These are phyloP conservation scores for Orbilia blumenaviensis DNA, from an alignment of 2,329 filamentous ascomycete genomes.

Conservation along the genomic window DNA sequence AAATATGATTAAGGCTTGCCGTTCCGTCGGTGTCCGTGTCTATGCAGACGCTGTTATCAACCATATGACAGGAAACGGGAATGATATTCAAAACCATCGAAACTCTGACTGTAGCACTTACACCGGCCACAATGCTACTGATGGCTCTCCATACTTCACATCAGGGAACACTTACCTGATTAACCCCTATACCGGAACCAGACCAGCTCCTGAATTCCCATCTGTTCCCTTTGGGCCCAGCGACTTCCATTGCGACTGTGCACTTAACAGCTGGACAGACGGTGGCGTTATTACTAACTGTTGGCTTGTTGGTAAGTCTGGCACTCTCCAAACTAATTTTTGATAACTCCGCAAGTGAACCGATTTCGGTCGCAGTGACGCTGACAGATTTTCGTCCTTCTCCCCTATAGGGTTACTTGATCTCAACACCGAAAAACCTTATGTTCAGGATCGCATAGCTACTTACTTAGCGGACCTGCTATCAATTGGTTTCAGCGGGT, in stretches of 20 bases:
- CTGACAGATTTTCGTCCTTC: no score
- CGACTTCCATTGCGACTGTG: slow-evolving; percentile 59
- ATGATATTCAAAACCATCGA: slow-evolving; percentile 58
- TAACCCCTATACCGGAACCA: slow-evolving; percentile 57
- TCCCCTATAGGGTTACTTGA: slow-evolving; percentile 54
- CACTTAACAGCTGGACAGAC: slow-evolving; percentile 58
- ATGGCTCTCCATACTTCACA: slow-evolving; percentile 58
- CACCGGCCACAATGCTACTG: slow-evolving; percentile 58
- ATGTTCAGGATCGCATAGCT: slow-evolving; percentile 59
- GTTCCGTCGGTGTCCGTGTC: slow-evolving; percentile 58
- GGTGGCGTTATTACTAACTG: slow-evolving; percentile 58
- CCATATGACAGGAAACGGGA: slow-evolving; percentile 58
- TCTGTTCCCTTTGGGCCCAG: slow-evolving; percentile 59
- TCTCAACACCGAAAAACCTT: slow-evolving; percentile 59
- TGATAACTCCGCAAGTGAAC: no score
- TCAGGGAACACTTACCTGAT: slow-evolving; percentile 58
- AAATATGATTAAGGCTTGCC: slow-evolving; percentile 57
- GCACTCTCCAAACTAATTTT: background rate
- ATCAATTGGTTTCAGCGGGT: slow-evolving; percentile 58
- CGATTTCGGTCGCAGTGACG: no score
- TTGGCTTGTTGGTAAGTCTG: slow-evolving; percentile 53
- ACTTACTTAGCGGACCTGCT: slow-evolving; percentile 58
- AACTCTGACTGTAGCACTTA: slow-evolving; percentile 56
- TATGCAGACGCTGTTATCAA: slow-evolving; percentile 59
- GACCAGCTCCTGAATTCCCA: slow-evolving; percentile 58